These are phyloP conservation scores for Boletus edulis DNA, from an alignment of 768 basidiomycete species.

Conservation along the genomic window DNA sequence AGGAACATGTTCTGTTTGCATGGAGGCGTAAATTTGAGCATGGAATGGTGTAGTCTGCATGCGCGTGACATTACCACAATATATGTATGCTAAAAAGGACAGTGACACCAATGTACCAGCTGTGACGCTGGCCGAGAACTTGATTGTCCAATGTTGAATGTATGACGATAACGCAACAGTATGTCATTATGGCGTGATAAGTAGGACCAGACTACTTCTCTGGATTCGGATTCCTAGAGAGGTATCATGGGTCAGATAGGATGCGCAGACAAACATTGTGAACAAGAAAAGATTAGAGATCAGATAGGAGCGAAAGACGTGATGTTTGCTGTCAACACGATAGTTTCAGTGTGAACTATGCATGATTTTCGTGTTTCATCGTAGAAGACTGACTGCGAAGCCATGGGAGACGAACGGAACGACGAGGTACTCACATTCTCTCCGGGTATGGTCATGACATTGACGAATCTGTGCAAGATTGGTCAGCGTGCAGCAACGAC, in stretches of 20 bases:
- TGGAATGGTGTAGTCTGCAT: no score
- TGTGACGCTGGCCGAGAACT: no score
- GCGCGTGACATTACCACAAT: no score
- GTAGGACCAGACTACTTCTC: background rate
- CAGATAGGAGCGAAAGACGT: constrained; percentile 99
- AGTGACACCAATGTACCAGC: no score
- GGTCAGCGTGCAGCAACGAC: background rate
- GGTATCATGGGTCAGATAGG: constrained; percentile 4
- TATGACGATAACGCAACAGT: background rate
- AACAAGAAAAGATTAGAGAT: constrained; percentile 30
- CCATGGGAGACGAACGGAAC: constrained; percentile 40
- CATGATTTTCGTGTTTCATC: constrained; percentile 44
- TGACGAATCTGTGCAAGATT: constrained; percentile 65
- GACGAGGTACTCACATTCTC: constrained; percentile 77
- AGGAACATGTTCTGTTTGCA: no score
- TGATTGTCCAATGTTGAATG: background rate
- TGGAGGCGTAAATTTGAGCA: no score
- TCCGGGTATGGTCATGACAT: constrained; percentile 82
- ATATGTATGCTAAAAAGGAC: no score
- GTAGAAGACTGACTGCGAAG: background rate
- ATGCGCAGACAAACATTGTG: background rate
- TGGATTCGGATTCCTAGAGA: constrained; percentile 18
- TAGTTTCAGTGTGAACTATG: constrained; percentile 98
- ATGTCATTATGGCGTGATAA: background rate
- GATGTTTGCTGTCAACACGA: constrained; percentile 85